Evolutionary conservation across 2,329 filamentous ascomycete genomes (phyloP), one percentile per base, ranked within the genome.

Genomic region (Ceratocystis destructans): DNA sequence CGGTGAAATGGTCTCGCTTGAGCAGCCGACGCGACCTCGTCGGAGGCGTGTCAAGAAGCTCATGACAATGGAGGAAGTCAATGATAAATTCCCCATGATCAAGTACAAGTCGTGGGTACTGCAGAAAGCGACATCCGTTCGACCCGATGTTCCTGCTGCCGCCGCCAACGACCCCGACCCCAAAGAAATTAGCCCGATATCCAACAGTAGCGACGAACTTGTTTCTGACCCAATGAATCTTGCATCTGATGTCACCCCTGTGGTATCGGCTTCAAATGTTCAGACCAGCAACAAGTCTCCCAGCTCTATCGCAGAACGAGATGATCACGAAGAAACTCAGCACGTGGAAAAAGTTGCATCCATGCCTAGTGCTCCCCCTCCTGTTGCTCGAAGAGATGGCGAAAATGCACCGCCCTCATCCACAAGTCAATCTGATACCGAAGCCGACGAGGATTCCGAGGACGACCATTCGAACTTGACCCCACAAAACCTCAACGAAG

Each of bases 41-140:
- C 84, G 93, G 72, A 84, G 93, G 70, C 85, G 92, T 68, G 94
- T 99, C 76, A 99, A 99, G 85, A 99, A 96, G 76, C 77, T 99
- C 71, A 97, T 99, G 94, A 89, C 89, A 1, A 96, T 97, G 86
- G 94, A 99, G 69, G 94, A 99, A 77, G 94, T 99, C 69, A 97
- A 99, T 74, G 91, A 95, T 71, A 90, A 95, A 71, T 99, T 99
- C 72, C 93, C 94, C 0, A 85, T 96, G 77, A 87, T 86, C 71
- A 97, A 97, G 76, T 99, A 99, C 82, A 97, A 99, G 79, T 84
- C 83, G 64, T 99, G 94, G 93, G 88, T 94, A 3, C 78, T 81
- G 15, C 77, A 76, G 25, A 74, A 73, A n/a, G 71, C 74, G 5
- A 72, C 73, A 5, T 72, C 72, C 46, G 69, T 72, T 44, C 37